Conservation (phyloP, 495 filamentous ascomycete genomes). For the Penicillium lividum region DNA sequence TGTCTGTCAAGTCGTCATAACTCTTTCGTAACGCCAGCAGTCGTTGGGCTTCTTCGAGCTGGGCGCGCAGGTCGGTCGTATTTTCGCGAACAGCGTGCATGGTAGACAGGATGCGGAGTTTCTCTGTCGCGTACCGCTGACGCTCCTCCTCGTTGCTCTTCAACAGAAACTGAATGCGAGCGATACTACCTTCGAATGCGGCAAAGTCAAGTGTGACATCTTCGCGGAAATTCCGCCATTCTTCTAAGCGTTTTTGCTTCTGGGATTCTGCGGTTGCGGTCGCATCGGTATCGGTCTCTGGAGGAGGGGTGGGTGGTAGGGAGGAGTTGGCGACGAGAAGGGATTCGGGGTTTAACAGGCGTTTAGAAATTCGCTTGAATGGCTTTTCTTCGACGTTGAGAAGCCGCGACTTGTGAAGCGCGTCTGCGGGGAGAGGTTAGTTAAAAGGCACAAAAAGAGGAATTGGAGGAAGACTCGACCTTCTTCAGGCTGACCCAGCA, state of each 20-base stretch:
- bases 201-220: conserved; percentile 89
- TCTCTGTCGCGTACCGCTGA: conserved; percentile 79
- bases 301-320: conserved; percentile 69
- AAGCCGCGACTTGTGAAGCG: conserved; percentile 87
- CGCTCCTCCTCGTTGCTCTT: conserved; percentile 84
- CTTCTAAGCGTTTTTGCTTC: conserved; percentile 51
- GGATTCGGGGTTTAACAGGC: conserved; percentile 66
- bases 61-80: conserved; percentile 66
- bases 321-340: conserved; percentile 53
- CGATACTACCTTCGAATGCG: conserved; percentile 82
- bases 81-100: conserved; percentile 77
- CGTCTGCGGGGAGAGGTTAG: conserved; percentile 52
- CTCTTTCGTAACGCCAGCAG: conserved; percentile 76
- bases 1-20: conserved; percentile 82
- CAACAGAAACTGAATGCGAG: conserved; percentile 83
- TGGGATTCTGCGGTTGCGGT: conserved; percentile 34
- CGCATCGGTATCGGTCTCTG: conserved; percentile 57
- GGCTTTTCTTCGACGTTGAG: conserved; percentile 90
- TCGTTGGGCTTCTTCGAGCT: conserved; percentile 74
- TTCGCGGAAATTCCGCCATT: conserved; percentile 65
- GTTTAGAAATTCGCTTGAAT: conserved; percentile 85
- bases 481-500: conserved; percentile 55
- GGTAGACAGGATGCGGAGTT: conserved; percentile 69
- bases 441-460: conserved; percentile 11
- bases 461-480: conserved; percentile 32